These are phyloP conservation scores for Coelastrella sp. DNA, from an alignment of 139 green algal species.

Conservation along the genomic window DNA sequence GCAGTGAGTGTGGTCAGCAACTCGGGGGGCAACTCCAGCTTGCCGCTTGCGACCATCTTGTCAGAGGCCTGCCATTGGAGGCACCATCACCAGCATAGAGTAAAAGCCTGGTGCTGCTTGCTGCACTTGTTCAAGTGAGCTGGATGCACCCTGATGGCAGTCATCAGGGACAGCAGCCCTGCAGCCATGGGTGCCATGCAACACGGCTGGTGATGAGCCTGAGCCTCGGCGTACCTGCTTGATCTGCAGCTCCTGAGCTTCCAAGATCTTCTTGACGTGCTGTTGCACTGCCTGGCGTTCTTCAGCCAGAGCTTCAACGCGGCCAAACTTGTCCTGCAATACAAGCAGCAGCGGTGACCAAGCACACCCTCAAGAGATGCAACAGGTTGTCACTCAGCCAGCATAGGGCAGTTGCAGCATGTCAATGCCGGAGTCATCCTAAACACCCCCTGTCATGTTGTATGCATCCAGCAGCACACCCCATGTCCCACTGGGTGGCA, in stretches of 20 bases:
- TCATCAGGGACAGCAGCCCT: not conserved
- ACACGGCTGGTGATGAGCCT: not conserved
- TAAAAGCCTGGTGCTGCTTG: too few species aligned
- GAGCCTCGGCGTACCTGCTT: constrained; percentile 29
- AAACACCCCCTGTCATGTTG: not conserved
- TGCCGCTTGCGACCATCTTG: constrained; percentile 17
- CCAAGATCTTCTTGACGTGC: not conserved
- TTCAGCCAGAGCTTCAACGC: constrained; percentile 44
- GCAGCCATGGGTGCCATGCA: not conserved
- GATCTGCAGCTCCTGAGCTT: constrained; percentile 39
- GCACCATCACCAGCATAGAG: constrained; percentile 5
- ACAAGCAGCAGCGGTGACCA: not conserved
- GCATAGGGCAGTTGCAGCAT: too few species aligned
- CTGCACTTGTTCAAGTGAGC: not conserved
- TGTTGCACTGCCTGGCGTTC: constrained; percentile 35
- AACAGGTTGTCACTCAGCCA: too few species aligned
- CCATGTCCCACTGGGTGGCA: not conserved
- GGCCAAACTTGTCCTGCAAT: constrained; percentile 45
- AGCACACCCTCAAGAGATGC: too few species aligned
- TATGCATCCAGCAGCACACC: not conserved
- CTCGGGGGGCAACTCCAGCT: constrained; percentile 32
- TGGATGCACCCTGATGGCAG: not conserved
- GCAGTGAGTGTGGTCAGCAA: constrained; percentile 7
- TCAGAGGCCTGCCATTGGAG: constrained; percentile 17
- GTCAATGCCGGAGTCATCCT: too few species aligned